Evolutionary conservation across 371 early-diverging fungal genomes (phyloP).

Genomic region (Mucor lusitanicus): DNA sequence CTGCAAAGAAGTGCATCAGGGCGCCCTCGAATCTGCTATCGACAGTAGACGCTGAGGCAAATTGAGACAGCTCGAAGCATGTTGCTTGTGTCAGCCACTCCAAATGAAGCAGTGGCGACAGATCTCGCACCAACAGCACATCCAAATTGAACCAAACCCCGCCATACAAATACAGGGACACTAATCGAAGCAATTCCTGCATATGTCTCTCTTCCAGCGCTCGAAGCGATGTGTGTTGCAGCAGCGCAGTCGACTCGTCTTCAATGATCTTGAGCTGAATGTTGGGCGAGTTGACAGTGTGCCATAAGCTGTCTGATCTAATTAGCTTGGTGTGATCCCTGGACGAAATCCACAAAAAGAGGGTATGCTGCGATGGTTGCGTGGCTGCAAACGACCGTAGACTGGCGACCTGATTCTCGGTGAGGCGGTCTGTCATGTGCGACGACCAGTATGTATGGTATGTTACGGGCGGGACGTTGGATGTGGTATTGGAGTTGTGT

Average conservation of each 20-base stretch:
- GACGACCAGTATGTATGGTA: constrained; percentile 20
- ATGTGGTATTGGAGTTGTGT: not conserved
- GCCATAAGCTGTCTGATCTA: constrained; percentile 14
- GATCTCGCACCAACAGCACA: constrained; percentile 41
- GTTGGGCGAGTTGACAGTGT: constrained; percentile 1
- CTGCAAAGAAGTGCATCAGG: constrained; percentile 37
- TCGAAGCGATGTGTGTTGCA: not conserved
- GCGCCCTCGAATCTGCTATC: constrained; percentile 32
- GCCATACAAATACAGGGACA: constrained; percentile 38
- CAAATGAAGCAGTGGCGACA: constrained; percentile 37
- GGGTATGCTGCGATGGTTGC: constrained; percentile 25
- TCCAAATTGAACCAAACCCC: constrained; percentile 53
- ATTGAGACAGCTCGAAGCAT: constrained; percentile 26
- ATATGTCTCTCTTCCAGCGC: not conserved
- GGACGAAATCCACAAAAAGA: constrained; percentile 49
- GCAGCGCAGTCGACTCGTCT: not conserved
- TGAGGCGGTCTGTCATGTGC: constrained; percentile 23
- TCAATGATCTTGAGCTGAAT: constrained; percentile 30
- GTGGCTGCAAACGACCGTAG: constrained; percentile 49
- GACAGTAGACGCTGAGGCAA: constrained; percentile 24
- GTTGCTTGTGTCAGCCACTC: constrained; percentile 51
- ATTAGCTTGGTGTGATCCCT: constrained; percentile 12
- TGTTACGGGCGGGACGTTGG: not conserved
- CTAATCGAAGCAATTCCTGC: constrained; percentile 24
- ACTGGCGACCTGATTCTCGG: constrained; percentile 30